Evolutionary conservation across 1,139 yeast species (phyloP), one percentile per base, ranked within the genome.

Genomic region (Hanseniaspora uvarum): DNA sequence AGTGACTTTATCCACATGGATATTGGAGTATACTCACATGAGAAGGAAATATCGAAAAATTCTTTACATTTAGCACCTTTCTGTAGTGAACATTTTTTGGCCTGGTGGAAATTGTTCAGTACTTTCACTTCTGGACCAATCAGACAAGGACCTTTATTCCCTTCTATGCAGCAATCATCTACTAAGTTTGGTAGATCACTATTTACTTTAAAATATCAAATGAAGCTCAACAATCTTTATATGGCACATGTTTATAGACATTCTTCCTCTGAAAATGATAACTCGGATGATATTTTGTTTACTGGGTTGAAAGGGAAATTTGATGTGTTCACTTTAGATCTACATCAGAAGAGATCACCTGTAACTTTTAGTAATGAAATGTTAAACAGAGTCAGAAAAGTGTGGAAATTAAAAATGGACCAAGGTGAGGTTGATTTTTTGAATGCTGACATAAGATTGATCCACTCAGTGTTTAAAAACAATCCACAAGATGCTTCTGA

Each of bases 61-160:
- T 74, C 86, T 7, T 75, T 81, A 0, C 87, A 86, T 64, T 68
- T 87, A 46, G 77, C 95, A 0, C 95, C 95, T 0, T 69, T 77
- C 52, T 73, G 83, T 0, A 72, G 86, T 58, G 67, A 71, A 2
- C 87, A 86, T 62, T 87, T 88, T 68, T 75, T 76, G 60, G 69
- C 70, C 43, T 88, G 96, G 96, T 87, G 95, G 94, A 68, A 74
- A 53, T 72, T 82, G 49, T 79, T 88, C 61, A 78, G 79, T 40
- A 78, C 86, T 36, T 76, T 78, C 33, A 70, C 83, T 31, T 81
- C 94, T 0, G 73, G 87, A 23, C 96, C 96, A 0, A 74, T 86
- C 12, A 74, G 86, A 55, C 76, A 76, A 47, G 96, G 96, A 0
- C 71, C 73, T 14, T 68, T 88, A 23, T 88, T 86, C 61, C 61